Evolutionary conservation across 2,329 filamentous ascomycete species (phyloP).

Genomic region (Diaporthe helianthi): DNA sequence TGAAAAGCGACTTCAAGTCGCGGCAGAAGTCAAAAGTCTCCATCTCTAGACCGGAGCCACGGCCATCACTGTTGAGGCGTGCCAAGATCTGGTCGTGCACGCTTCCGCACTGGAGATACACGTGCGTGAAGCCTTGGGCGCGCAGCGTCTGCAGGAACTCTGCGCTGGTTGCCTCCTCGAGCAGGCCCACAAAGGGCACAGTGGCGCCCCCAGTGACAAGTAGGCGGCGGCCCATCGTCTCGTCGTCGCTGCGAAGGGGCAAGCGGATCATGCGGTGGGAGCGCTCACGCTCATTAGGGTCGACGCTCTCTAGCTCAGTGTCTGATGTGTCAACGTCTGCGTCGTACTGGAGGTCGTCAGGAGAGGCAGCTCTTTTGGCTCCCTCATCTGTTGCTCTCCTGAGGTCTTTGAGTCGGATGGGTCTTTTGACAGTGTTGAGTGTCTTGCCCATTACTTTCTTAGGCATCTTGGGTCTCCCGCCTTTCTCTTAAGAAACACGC

Average conservation of each 20-base stretch:
- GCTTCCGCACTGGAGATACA: constrained; percentile 83
- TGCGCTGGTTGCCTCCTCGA: constrained; percentile 68
- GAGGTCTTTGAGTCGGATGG: background rate
- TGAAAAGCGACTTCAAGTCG: constrained; percentile 67
- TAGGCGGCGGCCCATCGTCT: constrained; percentile 54
- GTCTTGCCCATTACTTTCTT: background rate
- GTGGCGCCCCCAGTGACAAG: constrained; percentile 95
- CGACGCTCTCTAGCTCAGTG: background rate
- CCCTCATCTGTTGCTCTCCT: background rate
- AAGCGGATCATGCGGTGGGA: constrained; percentile 1
- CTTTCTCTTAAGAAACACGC: background rate
- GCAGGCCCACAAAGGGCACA: constrained; percentile 77
- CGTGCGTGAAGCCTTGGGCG: constrained; percentile 68
- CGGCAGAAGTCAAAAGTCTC: constrained; percentile 72
- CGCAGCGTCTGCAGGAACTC: constrained; percentile 69
- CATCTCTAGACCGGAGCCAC: constrained; percentile 55
- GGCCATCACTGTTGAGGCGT: constrained; percentile 38
- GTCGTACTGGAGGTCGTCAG: background rate
- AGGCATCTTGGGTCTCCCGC: constrained; percentile 1
- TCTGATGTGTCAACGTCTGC: background rate
- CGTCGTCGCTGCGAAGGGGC: background rate
- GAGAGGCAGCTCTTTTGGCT: background rate
- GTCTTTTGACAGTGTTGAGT: background rate
- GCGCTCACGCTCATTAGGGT: background rate
- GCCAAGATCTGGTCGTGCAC: constrained; percentile 63